A percentile compares a stretch with the other conserved stretches of the same genome.
phyloP scores from a whole-genome alignment of 2,329 filamentous ascomycete genomes.

The Rhinocladiella mackenziei region DNA sequence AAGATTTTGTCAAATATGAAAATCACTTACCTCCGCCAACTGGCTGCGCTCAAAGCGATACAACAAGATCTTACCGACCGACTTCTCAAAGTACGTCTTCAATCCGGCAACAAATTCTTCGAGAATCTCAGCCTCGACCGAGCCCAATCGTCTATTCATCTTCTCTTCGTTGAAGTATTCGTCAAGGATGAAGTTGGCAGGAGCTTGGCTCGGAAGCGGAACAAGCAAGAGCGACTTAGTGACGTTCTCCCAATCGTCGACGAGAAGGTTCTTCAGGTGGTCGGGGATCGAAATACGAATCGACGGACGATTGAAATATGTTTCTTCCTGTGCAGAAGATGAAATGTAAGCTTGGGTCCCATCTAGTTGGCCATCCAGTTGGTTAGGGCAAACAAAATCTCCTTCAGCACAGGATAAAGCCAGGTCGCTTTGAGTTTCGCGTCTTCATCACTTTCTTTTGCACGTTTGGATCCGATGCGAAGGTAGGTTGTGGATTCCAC shows the following conservation, averaged over 20 bases:
- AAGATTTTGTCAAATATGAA: not conserved
- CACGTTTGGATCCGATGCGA: too few species aligned
- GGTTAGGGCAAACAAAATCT: not conserved
- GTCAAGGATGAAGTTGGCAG: conserved; percentile 72
- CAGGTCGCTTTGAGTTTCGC: too few species aligned
- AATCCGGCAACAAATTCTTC: conserved; percentile 84
- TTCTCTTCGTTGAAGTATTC: conserved; percentile 72
- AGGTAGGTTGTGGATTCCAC: too few species aligned
- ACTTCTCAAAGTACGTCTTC: conserved; percentile 90
- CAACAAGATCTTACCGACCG: conserved; percentile 79
- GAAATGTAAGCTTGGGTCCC: conserved; percentile 14
- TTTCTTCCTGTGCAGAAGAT: conserved; percentile 66
- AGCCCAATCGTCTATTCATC: conserved; percentile 60
- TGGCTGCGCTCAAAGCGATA: conserved; percentile 93
- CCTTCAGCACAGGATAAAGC: too few species aligned
- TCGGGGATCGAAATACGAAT: conserved; percentile 85
- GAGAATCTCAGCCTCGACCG: conserved; percentile 75
- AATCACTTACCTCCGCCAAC: conserved; percentile 49
- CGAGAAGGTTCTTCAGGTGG: conserved; percentile 82
- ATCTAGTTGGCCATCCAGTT: too few species aligned
- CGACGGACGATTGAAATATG: conserved; percentile 76
- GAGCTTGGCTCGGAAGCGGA: conserved; percentile 70
- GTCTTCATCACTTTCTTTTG: too few species aligned
- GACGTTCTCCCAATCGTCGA: conserved; percentile 98
- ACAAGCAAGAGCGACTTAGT: conserved; percentile 93